phyloP scores from a whole-genome alignment of 257 asterid genomes.

The Nemophila menziesii region DNA sequence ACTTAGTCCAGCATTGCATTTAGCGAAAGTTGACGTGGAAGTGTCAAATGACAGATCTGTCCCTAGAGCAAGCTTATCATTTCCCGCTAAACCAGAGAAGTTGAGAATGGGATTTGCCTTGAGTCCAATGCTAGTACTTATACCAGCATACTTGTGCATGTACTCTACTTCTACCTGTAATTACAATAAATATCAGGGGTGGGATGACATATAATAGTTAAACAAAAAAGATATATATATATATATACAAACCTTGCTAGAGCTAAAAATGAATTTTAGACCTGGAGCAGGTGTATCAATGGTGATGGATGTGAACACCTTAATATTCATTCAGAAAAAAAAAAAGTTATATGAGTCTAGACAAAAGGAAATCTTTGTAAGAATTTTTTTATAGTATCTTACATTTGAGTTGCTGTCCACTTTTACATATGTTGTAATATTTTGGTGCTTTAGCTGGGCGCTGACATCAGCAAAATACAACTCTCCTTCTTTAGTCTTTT shows the following conservation, averaged over 20 bases:
- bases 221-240: too few species aligned
- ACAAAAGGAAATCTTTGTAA: too few species aligned
- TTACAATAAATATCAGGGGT: neutral
- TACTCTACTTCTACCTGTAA: constrained; percentile 86
- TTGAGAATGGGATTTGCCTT: constrained; percentile 76
- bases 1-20: constrained; percentile 63
- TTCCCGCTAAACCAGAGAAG: constrained; percentile 94
- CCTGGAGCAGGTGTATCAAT: constrained; percentile 94
- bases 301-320: constrained; percentile 69
- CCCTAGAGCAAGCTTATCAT: constrained; percentile 45
- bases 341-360: neutral
- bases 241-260: constrained; percentile 62
- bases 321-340: constrained; percentile 2
- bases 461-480: constrained; percentile 49
- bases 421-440: constrained; percentile 65
- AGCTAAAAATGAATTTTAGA: constrained; percentile 78
- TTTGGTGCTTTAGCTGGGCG: constrained; percentile 62
- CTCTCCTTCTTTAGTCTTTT: too few species aligned
- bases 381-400: too few species aligned
- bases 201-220: neutral
- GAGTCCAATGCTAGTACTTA: constrained; percentile 79
- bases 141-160: constrained; percentile 85
- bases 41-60: constrained; percentile 88
- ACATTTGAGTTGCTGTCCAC: constrained; percentile 66
- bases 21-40: constrained; percentile 63